Base-by-base conservation (phyloP, 2,329 filamentous ascomycete species). In the Colletotrichum lentis region DNA sequence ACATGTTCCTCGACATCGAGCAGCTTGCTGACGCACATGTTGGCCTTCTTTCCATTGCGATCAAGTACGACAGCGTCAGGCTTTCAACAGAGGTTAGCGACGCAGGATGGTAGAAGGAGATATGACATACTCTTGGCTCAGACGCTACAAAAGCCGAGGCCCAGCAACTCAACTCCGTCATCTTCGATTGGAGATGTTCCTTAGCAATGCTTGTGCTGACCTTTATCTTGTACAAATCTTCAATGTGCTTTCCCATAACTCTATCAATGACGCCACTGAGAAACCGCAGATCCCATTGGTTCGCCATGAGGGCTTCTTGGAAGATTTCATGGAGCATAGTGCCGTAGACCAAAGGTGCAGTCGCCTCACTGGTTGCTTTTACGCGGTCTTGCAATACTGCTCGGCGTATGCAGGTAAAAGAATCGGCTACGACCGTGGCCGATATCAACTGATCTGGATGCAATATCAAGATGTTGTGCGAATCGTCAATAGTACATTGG, bases 1-100 rank as follows among this genome's bases (percentile, higher is more conserved):
- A 99, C 90, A 76, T 98, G 96, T 78, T 99, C 96, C 77, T 99
- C 96, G 11, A 99, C 92, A 76, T 98, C 96, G 16, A 99, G 89
- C 35, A 99, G 83, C 76, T 98, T 99, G 74, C 90, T 96, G 72
- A 99, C 90, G 72, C 92, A 94, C 86, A 98, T 90, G 65, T 86
- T 90, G 3, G 93, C 94, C 71, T 90, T 87, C 11, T 69, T 69
- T 31, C 67, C 67, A 52, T 69, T 69, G 59, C 67, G 67, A 20
- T 69, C 67, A 20, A 59, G 58, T 20, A 69, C 46, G 35, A 69
- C 57, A n/a, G 63, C 67, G 27, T 69, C 67, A 20, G 44, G 57
- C 67, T 69, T 46, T 22, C 24, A 3, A 49, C 76, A 6, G 50
- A 75, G 58, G 76, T 82, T 74, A 79, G 73, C 62, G 57, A 69